Evolutionary conservation across 1,284 basidiomycete species (phyloP).

Genomic region (Papiliotrema fonsecae): DNA sequence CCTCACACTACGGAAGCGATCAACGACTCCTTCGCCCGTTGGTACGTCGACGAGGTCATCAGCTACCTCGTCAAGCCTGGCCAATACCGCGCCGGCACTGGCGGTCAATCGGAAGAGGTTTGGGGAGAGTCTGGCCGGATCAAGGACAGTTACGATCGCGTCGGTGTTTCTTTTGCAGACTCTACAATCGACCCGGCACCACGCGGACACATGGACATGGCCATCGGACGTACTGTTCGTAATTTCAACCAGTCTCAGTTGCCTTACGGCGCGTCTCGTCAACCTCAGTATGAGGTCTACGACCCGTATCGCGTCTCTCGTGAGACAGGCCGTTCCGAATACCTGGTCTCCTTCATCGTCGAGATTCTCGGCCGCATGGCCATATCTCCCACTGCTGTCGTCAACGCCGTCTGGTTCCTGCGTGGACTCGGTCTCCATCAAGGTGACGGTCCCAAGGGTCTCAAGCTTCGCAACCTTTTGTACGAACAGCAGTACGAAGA

Average conservation of each 20-base stretch:
- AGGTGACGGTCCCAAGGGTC: conserved; percentile 53
- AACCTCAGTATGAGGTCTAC: conserved; percentile 8
- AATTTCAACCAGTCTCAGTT: too few relatives aligned
- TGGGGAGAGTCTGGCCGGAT: conserved; percentile 24
- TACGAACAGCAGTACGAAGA: conserved; percentile 41
- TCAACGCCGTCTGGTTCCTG: conserved; percentile 78
- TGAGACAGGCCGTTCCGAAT: conserved; percentile 5
- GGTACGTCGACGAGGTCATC: conserved; percentile 29
- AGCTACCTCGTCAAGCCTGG: conserved; percentile 24
- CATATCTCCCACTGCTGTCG: conserved; percentile 71
- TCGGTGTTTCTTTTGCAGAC: conserved; percentile 15
- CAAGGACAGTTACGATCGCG: conserved; percentile 18
- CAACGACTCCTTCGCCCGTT: conserved; percentile 19
- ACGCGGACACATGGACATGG: conserved; percentile 27
- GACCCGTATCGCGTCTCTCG: conserved; percentile 20
- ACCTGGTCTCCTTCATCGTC: conserved; percentile 31
- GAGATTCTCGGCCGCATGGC: conserved; percentile 54
- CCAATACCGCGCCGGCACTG: conserved; percentile 23
- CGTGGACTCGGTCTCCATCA: conserved; percentile 67
- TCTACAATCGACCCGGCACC: conserved; percentile 12
- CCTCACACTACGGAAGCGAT: conserved; percentile 6
- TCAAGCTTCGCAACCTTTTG: conserved; percentile 60
- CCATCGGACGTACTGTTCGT: conserved; percentile 8
- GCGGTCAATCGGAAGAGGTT: conserved; percentile 19
- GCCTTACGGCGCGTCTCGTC: neutral